Evolutionary conservation across 306 rosid genomes (phyloP).

Genomic region (Gynostemma pentaphyllum): DNA sequence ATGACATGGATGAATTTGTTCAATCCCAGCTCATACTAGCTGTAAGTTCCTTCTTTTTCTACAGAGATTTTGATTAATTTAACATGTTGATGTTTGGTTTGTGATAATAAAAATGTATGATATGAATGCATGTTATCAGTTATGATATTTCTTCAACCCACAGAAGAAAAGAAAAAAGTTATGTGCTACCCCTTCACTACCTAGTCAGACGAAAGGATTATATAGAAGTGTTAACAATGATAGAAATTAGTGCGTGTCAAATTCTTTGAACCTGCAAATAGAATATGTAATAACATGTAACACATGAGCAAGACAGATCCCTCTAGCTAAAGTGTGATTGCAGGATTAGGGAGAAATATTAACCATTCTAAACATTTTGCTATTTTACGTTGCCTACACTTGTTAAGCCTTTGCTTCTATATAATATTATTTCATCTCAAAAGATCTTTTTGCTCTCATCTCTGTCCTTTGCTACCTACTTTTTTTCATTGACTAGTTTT

Average conservation of each 20-base stretch:
- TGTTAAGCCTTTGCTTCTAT: background rate
- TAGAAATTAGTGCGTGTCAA: background rate
- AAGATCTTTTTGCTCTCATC: background rate
- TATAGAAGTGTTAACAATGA: background rate
- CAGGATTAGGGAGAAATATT: background rate
- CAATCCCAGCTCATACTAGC: slow-evolving; percentile 96
- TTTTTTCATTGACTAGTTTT: slow-evolving; percentile 4
- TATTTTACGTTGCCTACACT: background rate
- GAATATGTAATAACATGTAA: background rate
- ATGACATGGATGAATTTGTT: slow-evolving; percentile 99
- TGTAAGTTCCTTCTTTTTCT: slow-evolving; percentile 32
- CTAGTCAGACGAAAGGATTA: background rate
- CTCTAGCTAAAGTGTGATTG: background rate
- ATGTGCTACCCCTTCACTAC: too few relatives aligned
- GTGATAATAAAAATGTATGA: background rate
- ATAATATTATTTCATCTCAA: background rate
- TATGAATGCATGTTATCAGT: background rate
- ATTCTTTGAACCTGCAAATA: background rate
- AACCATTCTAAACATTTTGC: background rate
- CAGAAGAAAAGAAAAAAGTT: too few relatives aligned
- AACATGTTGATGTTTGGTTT: background rate
- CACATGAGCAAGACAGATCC: background rate
- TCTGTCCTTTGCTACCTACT: background rate
- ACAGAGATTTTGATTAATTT: background rate
- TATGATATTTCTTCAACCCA: background rate